A percentile compares a stretch with the other conserved stretches of the same genome.
Evolutionary conservation across 2,329 filamentous ascomycete genomes (phyloP).

Genomic region (Aureobasidium subglaciale): DNA sequence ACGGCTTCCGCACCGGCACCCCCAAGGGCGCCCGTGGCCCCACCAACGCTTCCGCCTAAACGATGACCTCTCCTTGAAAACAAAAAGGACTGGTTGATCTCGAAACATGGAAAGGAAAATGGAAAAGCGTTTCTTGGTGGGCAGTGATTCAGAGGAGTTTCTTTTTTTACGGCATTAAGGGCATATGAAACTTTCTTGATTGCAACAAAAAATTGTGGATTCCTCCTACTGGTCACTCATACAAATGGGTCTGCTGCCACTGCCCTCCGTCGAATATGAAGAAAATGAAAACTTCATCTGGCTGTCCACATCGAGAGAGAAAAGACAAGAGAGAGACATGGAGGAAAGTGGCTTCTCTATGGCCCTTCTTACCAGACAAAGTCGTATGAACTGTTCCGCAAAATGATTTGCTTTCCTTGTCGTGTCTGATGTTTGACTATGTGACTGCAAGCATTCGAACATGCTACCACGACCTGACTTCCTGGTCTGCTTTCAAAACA

Average conservation of each 20-base stretch:
- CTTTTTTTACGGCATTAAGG: background rate
- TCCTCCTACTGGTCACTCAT: background rate
- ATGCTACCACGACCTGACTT: too few relatives aligned
- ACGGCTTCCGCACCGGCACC: constrained; percentile 88
- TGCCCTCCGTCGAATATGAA: constrained; percentile 1
- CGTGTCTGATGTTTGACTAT: background rate
- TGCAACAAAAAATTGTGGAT: background rate
- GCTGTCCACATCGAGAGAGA: background rate
- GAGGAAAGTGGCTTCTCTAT: background rate
- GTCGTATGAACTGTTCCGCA: constrained; percentile 14
- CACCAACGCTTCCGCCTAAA: constrained; percentile 26
- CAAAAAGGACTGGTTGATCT: background rate
- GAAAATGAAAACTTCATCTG: constrained; percentile 12
- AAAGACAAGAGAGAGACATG: background rate
- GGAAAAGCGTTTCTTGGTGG: background rate
- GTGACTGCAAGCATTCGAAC: too few relatives aligned
- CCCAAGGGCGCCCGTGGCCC: constrained; percentile 77
- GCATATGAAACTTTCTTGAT: background rate
- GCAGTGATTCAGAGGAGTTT: constrained; percentile 5
- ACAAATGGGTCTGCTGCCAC: background rate
- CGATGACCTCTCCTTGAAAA: constrained; percentile 1
- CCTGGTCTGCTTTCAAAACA: too few relatives aligned
- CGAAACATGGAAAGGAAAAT: background rate
- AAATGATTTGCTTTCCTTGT: background rate
- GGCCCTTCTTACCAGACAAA: background rate